Evolutionary conservation across 2,329 filamentous ascomycete genomes (phyloP).

Genomic region (Trichophyton schoenleinii): DNA sequence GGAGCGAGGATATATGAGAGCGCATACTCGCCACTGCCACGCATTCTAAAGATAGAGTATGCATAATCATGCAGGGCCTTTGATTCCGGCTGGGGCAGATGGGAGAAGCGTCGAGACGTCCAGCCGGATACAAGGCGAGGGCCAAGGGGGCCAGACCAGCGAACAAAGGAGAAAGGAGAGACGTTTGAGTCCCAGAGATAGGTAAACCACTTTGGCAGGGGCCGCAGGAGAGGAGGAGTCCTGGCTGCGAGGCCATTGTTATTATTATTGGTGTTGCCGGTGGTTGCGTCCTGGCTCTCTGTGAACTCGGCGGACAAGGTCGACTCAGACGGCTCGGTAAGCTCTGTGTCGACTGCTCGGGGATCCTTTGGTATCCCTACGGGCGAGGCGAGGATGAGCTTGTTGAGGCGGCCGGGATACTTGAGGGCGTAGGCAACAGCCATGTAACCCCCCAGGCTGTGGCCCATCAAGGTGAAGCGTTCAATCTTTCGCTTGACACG

Average conservation of each 20-base stretch:
- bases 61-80: conserved; percentile 83
- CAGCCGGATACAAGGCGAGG: conserved; percentile 88
- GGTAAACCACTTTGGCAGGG: conserved; percentile 70
- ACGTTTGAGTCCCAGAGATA: conserved; percentile 97
- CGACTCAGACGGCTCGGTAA: conserved; percentile 65
- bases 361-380: conserved; percentile 93
- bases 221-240: conserved; percentile 40
- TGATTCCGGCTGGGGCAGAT: conserved; percentile 67
- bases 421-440: conserved; percentile 91
- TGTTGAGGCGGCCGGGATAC: conserved; percentile 88
- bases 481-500: conserved; percentile 77
- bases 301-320: conserved; percentile 66
- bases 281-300: conserved; percentile 48
- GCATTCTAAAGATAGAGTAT: conserved; percentile 85
- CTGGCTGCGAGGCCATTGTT: conserved; percentile 24
- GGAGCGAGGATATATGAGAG: conserved; percentile 86
- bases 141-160: conserved; percentile 76
- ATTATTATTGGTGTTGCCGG: conserved; percentile 10
- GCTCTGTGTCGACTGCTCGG: conserved; percentile 65
- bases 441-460: conserved; percentile 89
- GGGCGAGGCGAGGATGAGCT: conserved; percentile 86
- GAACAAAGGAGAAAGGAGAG: conserved; percentile 83
- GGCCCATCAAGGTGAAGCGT: conserved; percentile 82
- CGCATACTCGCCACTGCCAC: conserved; percentile 86
- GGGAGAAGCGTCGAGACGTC: conserved; percentile 85